A percentile compares a stretch with the other conserved stretches of the same genome.
Conservation (phyloP, 768 basidiomycete genomes). For the Psilocybe cyanescens region DNA sequence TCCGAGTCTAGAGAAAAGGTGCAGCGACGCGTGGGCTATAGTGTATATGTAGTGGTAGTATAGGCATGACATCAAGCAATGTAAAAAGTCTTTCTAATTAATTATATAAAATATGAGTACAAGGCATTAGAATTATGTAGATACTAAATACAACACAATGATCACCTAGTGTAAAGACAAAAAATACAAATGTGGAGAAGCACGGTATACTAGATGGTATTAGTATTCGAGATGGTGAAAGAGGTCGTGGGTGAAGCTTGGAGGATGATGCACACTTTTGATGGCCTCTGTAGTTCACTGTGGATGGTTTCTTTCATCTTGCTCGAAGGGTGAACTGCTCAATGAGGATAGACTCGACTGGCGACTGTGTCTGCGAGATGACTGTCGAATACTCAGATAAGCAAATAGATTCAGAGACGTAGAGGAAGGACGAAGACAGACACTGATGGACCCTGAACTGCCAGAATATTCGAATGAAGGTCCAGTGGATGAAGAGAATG, state of each 20-base stretch:
- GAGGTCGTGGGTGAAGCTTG: background rate
- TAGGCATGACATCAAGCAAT: too few species aligned
- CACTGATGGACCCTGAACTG: constrained; percentile 1
- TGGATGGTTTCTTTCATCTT: background rate
- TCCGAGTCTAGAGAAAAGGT: too few species aligned
- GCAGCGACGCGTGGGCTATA: too few species aligned
- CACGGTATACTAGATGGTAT: background rate
- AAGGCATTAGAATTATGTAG: too few species aligned
- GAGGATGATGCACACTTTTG: background rate
- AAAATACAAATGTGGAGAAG: background rate
- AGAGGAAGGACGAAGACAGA: background rate
- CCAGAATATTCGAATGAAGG: constrained; percentile 13
- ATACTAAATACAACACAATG: too few species aligned
- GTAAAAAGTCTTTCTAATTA: too few species aligned
- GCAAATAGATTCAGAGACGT: background rate
- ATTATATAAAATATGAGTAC: too few species aligned
- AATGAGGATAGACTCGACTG: constrained; percentile 11
- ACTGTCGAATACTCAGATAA: background rate
- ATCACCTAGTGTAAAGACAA: background rate
- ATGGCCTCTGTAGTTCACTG: background rate
- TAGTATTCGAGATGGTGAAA: too few species aligned
- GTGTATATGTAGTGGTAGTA: too few species aligned
- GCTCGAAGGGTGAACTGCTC: background rate
- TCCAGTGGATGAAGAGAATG: constrained; percentile 18
- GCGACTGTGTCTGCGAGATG: constrained; percentile 1